Percentiles rank a stretch among this genome's conserved stretches.
Conservation (phyloP, 78 protist species). For the Chrysochromulina parva region DNA sequence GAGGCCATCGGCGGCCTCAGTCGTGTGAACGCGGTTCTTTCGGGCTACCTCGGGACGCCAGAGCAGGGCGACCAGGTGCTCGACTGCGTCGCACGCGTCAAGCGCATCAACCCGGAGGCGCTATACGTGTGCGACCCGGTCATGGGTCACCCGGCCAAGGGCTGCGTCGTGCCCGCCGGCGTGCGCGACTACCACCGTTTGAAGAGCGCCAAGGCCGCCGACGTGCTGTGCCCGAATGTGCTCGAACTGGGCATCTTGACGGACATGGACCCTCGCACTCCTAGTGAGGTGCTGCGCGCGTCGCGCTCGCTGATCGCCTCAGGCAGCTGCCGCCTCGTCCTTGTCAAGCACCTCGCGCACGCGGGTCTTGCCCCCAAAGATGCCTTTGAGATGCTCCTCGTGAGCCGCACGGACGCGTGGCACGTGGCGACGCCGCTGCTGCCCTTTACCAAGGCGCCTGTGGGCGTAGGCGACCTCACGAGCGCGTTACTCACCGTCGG, state of each 20-base stretch:
- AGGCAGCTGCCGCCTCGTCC: not conserved
- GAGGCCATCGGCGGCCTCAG: not conserved
- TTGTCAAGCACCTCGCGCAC: slow-evolving; percentile 31
- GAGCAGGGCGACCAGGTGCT: not conserved
- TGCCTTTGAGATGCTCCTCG: slow-evolving; percentile 18
- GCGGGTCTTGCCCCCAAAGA: not conserved
- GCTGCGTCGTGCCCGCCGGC: slow-evolving; percentile 21
- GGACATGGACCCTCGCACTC: not conserved
- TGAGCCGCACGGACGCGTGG: not conserved
- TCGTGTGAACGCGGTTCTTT: not conserved
- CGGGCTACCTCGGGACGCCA: slow-evolving; percentile 27
- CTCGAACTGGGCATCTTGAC: slow-evolving; percentile 28
- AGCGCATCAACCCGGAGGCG: not conserved
- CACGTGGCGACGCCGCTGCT: slow-evolving; percentile 28
- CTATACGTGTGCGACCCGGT: slow-evolving; percentile 21
- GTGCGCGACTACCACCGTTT: not conserved
- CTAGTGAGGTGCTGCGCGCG: not conserved
- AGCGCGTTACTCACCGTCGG: not conserved
- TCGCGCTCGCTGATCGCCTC: not conserved
- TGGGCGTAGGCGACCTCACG: slow-evolving; percentile 27
- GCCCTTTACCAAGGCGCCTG: slow-evolving; percentile 9
- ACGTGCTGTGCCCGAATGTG: slow-evolving; percentile 26
- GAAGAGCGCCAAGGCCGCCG: not conserved
- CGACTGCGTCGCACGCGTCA: not conserved
- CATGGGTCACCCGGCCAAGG: slow-evolving; percentile 40